Evolutionary conservation across 2,329 filamentous ascomycete genomes (phyloP), one percentile per base, ranked within the genome.

Genomic region (Phialophora expanda): DNA sequence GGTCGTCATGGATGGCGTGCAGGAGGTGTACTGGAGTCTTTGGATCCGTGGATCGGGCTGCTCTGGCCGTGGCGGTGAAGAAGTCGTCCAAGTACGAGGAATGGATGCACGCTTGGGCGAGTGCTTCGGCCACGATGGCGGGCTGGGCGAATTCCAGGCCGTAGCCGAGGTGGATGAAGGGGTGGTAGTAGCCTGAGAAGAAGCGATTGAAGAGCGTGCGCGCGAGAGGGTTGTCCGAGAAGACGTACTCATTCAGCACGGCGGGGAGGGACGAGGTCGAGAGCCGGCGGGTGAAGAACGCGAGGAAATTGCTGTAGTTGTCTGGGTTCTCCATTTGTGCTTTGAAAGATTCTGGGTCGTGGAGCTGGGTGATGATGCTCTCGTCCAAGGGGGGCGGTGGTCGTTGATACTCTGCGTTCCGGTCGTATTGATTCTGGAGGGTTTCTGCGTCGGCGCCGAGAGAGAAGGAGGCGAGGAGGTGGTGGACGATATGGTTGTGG

Each of bases 401-500:
- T 20, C 56, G 38, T 12, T 59, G 56, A 46, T 59, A 59, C 9
- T 22, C 5, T 34, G 30, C 44, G 11, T 59, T 59, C 44, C 48
- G 41, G 17, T 59, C 56, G 26, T 59, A 59, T 50, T 59, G 56
- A 17, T 59, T 51, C 26, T 59, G 41, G 6, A 59, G 44, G n/a
- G 41, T 59, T 12, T 50, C 41, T 30, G 56, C 56, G 41, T 50
- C 56, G 41, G 56, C 56, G 22, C 56, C 56, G 14, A 59, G 26
- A 20, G 41, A 44, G 17, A 59, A 59, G 14, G 56, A 28, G 8
- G 56, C 56, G 12, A 59, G 56, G 2, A 30, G 24, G 26, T 59
- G 56, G 56, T 59, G 56, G 24, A 59, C 56, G 22, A 59, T 59
- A 32, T 59, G 56, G 56, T 59, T 59, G 56, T 59, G 56, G 24